A percentile compares a stretch with the other conserved stretches of the same genome.
Conservation (phyloP, 257 asterid genomes). For the Scutellaria barbata region DNA sequence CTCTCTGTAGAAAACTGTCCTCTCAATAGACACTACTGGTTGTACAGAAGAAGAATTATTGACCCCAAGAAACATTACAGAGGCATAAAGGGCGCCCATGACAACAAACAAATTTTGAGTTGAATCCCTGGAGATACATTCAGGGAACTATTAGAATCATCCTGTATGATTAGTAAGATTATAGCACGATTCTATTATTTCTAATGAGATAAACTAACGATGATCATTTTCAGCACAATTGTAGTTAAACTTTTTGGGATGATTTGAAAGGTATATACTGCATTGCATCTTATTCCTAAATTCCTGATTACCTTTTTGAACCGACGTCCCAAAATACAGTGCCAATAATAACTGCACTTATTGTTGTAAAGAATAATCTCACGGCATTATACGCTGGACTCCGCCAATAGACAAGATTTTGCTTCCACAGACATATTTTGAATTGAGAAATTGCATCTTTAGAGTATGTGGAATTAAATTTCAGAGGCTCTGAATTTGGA, state of each 20-base stretch:
- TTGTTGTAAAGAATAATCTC: slow-evolving; percentile 74
- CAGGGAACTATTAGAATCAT: slow-evolving; percentile 8
- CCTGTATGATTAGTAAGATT: neutral
- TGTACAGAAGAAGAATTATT: slow-evolving; percentile 89
- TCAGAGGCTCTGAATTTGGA: slow-evolving; percentile 64
- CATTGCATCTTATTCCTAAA: slow-evolving; percentile 5
- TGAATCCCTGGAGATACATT: slow-evolving; percentile 64
- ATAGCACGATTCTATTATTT: no score
- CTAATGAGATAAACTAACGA: no score
- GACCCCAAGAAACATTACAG: slow-evolving; percentile 81
- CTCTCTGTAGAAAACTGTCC: slow-evolving; percentile 93
- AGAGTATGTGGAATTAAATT: slow-evolving; percentile 53
- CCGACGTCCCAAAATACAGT: slow-evolving; percentile 83
- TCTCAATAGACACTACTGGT: slow-evolving; percentile 76
- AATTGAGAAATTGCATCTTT: slow-evolving; percentile 65
- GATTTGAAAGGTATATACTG: neutral
- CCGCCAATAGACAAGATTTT: slow-evolving; percentile 82
- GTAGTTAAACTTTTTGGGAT: neutral
- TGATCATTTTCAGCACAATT: no score
- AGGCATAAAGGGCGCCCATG: slow-evolving; percentile 78
- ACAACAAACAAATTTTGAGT: slow-evolving; percentile 67
- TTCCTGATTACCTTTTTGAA: slow-evolving; percentile 57
- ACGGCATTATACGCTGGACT: slow-evolving; percentile 81
- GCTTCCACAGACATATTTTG: slow-evolving; percentile 73
- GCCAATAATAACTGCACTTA: slow-evolving; percentile 75